Evolutionary conservation across 108 stramenopile genomes (phyloP).

Genomic region (Phaeodactylum tricornutum): DNA sequence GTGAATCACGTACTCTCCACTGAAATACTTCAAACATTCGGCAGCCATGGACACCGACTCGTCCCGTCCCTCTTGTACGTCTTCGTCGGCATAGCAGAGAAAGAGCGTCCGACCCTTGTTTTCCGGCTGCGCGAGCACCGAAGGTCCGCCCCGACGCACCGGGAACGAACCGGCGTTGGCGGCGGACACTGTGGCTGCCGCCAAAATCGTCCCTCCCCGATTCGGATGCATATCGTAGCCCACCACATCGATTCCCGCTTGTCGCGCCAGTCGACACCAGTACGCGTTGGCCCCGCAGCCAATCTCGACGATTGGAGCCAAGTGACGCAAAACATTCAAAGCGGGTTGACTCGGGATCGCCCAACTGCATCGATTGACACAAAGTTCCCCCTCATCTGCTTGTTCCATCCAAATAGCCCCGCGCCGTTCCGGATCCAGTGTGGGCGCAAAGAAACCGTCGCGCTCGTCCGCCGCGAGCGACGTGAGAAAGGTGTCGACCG

Average conservation of each 20-base stretch:
- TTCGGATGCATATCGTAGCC: constrained; percentile 51
- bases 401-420: constrained; percentile 69
- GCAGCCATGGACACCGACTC: constrained; percentile 46
- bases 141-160: constrained; percentile 55
- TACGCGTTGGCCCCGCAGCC: constrained; percentile 84
- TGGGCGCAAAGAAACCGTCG: constrained; percentile 49
- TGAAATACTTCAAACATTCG: constrained; percentile 63
- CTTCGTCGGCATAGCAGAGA: constrained; percentile 86
- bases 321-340: constrained; percentile 47
- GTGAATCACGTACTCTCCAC: constrained; percentile 70
- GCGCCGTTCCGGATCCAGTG: constrained; percentile 39
- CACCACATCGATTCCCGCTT: constrained; percentile 55
- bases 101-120: constrained; percentile 50
- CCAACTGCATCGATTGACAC: constrained; percentile 72
- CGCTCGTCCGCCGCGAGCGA: constrained; percentile 31
- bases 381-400: constrained; percentile 66
- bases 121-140: constrained; percentile 30
- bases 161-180: constrained; percentile 3
- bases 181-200: background rate
- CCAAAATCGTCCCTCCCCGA: constrained; percentile 44
- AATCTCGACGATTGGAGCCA: constrained; percentile 71
- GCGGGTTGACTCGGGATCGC: constrained; percentile 56
- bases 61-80: constrained; percentile 16
- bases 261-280: constrained; percentile 45
- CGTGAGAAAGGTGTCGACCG: no score